phyloP scores from a whole-genome alignment of 352 stramenopile genomes.

The Globisporangium camurandrum region DNA sequence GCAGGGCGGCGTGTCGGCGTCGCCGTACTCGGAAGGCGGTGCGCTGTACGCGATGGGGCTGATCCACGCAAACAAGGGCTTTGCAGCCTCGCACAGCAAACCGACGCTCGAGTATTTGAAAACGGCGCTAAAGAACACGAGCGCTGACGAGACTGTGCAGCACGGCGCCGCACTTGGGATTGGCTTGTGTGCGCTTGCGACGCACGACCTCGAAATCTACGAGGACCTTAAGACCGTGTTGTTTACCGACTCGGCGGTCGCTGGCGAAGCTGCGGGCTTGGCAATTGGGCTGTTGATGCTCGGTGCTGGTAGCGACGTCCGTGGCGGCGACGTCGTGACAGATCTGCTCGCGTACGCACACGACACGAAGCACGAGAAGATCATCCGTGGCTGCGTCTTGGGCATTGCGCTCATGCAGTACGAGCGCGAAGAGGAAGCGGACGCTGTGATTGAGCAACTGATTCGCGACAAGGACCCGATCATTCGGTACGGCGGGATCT shows the following conservation, averaged over 20 bases:
- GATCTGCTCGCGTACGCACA: constrained; percentile 97
- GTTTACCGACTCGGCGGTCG: constrained; percentile 97
- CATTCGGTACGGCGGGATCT: constrained; percentile 98
- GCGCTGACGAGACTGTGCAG: constrained; percentile 95
- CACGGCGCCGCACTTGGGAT: constrained; percentile 97
- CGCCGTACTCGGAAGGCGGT: constrained; percentile 96
- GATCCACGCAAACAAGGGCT: constrained; percentile 96
- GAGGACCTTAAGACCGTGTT: constrained; percentile 97
- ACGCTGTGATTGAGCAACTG: constrained; percentile 96
- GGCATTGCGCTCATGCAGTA: constrained; percentile 98
- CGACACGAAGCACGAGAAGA: constrained; percentile 99
- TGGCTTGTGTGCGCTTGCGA: constrained; percentile 93
- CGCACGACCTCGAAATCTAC: constrained; percentile 92
- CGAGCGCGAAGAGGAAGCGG: constrained; percentile 94
- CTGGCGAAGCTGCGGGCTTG: constrained; percentile 95
- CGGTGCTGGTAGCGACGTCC: constrained; percentile 87
- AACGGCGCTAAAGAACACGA: constrained; percentile 76
- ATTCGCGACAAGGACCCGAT: constrained; percentile 96
- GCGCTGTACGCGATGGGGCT: constrained; percentile 97
- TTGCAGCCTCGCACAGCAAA: constrained; percentile 75
- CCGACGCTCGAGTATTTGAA: constrained; percentile 82
- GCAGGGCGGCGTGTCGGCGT: constrained; percentile 75
- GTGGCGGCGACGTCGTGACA: constrained; percentile 78
- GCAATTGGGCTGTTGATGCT: constrained; percentile 97
- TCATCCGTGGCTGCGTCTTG: constrained; percentile 97